Evolutionary conservation across 768 basidiomycete species (phyloP), one percentile per base, ranked within the genome.

Genomic region (Boletus tylopilopsis): DNA sequence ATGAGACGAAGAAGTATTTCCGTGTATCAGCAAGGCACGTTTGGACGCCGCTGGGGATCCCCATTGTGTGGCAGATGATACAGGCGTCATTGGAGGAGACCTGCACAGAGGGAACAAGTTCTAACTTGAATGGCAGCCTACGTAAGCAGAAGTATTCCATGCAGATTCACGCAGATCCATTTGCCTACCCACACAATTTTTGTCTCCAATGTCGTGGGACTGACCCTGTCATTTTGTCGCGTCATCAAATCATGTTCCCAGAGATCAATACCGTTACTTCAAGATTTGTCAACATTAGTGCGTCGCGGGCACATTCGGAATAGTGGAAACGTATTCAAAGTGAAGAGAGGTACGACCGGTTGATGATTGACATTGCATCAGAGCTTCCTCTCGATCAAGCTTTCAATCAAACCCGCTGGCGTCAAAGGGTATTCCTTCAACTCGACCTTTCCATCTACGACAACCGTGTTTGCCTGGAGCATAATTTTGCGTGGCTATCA

Each of bases 381-480:
- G 47, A 85, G 60, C 37, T 70, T 73, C 43, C 87, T 73, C 63
- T 93, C 90, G 51, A 94, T 81, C 69, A 86, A 87, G 58, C 87
- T 88, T 68, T 90, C 78, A 45, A 94, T 88, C 29, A 83, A 75
- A 27, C 91, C 92, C 19, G 76, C 82, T 2, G 79, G 60, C 0
- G 84, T 89, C 47, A 87, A 68, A 9, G 87, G 80, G 62, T 92
- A 92, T 60, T 93, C 90, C 64, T 82, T 88, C 51, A 94, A 69
- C 45, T 81, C 71, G 23, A 90, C 87, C 57, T 89, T 80, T 23
- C 72, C 83, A 55, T 81, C 71, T 45, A 77, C 77, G 41, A 91
- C 57, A 57, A 83, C 71, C 13, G 90, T 90, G 60, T 87, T 92
- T 3, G 89, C 87, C 66, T 90, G 91, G 4, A 90, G 83, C 67